A percentile compares a stretch with the other conserved stretches of the same genome.
These are phyloP conservation scores for Backusella tarrabulga DNA, from an alignment of 192 early-diverging fungal species.

Conservation along the genomic window DNA sequence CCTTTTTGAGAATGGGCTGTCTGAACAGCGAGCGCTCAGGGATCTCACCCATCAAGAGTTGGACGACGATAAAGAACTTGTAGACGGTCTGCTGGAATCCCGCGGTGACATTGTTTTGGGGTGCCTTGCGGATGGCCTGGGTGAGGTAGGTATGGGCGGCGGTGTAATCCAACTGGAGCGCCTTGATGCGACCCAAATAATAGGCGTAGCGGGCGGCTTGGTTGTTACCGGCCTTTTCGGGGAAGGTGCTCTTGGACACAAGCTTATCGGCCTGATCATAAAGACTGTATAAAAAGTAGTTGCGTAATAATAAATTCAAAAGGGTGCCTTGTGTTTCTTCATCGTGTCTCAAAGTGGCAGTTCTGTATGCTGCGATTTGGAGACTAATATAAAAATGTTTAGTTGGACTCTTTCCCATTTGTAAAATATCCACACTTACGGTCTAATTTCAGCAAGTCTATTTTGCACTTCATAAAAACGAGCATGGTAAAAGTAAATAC, in stretches of 20 bases:
- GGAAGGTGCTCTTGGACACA: slow-evolving; percentile 89
- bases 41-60: slow-evolving; percentile 98
- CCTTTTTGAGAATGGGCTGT: slow-evolving; percentile 78
- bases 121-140: slow-evolving; percentile 96
- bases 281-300: slow-evolving; percentile 93
- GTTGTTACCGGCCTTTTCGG: slow-evolving; percentile 87
- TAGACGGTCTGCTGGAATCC: slow-evolving; percentile 91
- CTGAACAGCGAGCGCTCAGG: slow-evolving; percentile 94
- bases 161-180: slow-evolving; percentile 98
- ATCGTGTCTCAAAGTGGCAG: slow-evolving; percentile 88
- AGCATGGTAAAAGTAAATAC: slow-evolving; percentile 92
- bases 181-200: slow-evolving; percentile 95
- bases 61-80: slow-evolving; percentile 96
- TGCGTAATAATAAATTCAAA: slow-evolving; percentile 88
- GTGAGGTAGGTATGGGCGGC: slow-evolving; percentile 82
- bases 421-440: slow-evolving; percentile 40
- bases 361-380: slow-evolving; percentile 83
- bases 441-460: slow-evolving; percentile 71
- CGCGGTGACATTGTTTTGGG: slow-evolving; percentile 78
- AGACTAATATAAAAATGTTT: slow-evolving; percentile 34
- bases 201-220: slow-evolving; percentile 95
- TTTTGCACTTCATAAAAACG: slow-evolving; percentile 84
- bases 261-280: slow-evolving; percentile 98
- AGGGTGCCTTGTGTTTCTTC: slow-evolving; percentile 91
- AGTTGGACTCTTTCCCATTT: not conserved